These are phyloP conservation scores for Torulaspora quercuum DNA, from an alignment of 805 yeast species.

Conservation along the genomic window DNA sequence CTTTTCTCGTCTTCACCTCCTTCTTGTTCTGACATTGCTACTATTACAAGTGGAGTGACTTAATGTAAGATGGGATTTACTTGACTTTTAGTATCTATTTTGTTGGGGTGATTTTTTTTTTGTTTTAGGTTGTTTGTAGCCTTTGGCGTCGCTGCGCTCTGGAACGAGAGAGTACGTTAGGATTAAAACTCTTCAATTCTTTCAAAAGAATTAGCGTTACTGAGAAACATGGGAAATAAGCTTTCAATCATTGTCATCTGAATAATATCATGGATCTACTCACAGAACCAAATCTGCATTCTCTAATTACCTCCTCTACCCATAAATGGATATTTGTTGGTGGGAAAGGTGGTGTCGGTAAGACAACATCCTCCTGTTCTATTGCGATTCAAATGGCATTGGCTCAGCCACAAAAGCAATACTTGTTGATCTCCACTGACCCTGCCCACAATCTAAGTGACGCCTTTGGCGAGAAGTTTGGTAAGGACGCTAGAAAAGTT, in stretches of 20 bases:
- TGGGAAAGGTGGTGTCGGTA: constrained; percentile 99
- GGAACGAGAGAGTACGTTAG: constrained; percentile 1
- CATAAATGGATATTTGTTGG: constrained; percentile 98
- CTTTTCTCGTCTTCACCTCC: constrained; percentile 42
- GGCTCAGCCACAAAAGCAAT: constrained; percentile 72
- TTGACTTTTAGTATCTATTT: too few relatives aligned
- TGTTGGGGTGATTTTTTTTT: too few relatives aligned
- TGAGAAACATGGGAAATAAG: too few relatives aligned
- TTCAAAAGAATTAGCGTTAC: too few relatives aligned
- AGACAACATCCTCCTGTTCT: constrained; percentile 95
- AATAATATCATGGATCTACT: constrained; percentile 51
- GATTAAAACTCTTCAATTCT: background rate
- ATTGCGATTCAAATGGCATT: constrained; percentile 91
- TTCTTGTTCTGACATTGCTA: constrained; percentile 31
- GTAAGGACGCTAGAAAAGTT: constrained; percentile 92
- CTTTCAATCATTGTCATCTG: too few relatives aligned
- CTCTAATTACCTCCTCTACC: constrained; percentile 60
- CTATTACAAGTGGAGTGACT: too few relatives aligned
- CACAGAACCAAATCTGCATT: constrained; percentile 68
- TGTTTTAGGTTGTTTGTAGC: constrained; percentile 1
- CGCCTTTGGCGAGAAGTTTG: constrained; percentile 97
- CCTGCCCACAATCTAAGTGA: constrained; percentile 98
- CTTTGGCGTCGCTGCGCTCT: background rate
- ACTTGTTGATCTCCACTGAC: constrained; percentile 89
- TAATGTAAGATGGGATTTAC: too few relatives aligned